Conservation (phyloP, 2,329 filamentous ascomycete species). For the Penicillium thymicola region DNA sequence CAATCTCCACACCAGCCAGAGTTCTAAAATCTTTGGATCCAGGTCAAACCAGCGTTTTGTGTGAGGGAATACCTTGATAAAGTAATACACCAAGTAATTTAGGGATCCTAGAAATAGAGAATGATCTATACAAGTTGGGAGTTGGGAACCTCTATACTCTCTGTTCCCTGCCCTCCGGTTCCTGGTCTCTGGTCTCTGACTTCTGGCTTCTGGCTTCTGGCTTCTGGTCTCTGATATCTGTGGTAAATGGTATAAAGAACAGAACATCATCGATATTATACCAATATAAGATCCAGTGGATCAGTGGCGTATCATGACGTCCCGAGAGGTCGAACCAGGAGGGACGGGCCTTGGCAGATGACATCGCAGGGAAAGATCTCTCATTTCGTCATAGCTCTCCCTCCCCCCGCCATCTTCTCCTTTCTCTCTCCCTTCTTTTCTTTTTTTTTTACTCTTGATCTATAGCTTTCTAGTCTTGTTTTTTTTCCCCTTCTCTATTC, state of each 20-base stretch:
- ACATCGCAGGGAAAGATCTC: slow-evolving; percentile 9
- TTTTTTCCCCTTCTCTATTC: not conserved
- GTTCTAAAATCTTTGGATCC: not conserved
- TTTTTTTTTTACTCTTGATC: not conserved
- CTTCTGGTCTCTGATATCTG: not conserved
- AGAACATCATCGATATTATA: not conserved
- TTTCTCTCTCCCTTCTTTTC: slow-evolving; percentile 1
- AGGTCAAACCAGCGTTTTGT: not conserved
- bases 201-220: no score
- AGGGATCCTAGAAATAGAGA: not conserved
- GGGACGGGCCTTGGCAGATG: slow-evolving; percentile 7
- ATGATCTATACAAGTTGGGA: not conserved
- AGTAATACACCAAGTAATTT: not conserved
- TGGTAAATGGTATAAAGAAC: not conserved
- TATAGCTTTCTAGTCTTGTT: not conserved
- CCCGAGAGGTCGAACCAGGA: slow-evolving; percentile 5
- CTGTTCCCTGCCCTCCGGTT: not conserved
- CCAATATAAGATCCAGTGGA: not conserved
- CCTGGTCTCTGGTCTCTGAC: no score
- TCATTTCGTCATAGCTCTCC: slow-evolving; percentile 8
- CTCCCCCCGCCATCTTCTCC: slow-evolving; percentile 5
- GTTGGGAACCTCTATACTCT: not conserved
- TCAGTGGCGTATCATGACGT: slow-evolving; percentile 17
- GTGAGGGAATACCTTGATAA: not conserved
- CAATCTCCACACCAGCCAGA: slow-evolving; percentile 4